A percentile compares a stretch with the other conserved stretches of the same genome.
Evolutionary conservation across 106 monocot genomes (phyloP).

Genomic region (Dendrobium catenatum): DNA sequence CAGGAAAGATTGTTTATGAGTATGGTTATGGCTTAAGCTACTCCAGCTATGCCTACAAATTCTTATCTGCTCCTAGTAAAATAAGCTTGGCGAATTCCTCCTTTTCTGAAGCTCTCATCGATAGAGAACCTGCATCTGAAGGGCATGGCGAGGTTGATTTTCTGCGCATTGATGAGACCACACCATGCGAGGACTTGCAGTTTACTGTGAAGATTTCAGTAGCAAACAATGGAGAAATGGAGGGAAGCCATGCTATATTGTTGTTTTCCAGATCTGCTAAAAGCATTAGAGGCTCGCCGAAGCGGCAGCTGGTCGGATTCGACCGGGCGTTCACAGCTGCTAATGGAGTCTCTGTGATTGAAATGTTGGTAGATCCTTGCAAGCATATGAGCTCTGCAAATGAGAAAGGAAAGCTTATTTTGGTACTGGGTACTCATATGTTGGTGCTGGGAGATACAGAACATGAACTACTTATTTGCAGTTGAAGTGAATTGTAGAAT

Average conservation of each 20-base stretch:
- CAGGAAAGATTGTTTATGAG: slow-evolving; percentile 51
- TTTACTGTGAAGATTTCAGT: slow-evolving; percentile 38
- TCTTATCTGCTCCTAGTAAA: slow-evolving; percentile 35
- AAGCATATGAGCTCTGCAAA: slow-evolving; percentile 44
- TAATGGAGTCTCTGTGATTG: slow-evolving; percentile 6
- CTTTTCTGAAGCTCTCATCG: background rate
- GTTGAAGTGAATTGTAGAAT: background rate
- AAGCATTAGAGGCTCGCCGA: slow-evolving; percentile 21
- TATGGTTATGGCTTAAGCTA: slow-evolving; percentile 92
- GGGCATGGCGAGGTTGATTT: slow-evolving; percentile 18
- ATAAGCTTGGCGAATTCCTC: slow-evolving; percentile 23
- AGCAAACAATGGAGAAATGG: slow-evolving; percentile 41
- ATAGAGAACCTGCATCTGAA: background rate
- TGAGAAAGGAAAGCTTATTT: slow-evolving; percentile 33
- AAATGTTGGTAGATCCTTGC: slow-evolving; percentile 42
- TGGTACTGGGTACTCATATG: slow-evolving; percentile 48
- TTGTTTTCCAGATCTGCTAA: slow-evolving; percentile 28
- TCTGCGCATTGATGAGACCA: slow-evolving; percentile 24
- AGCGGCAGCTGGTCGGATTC: slow-evolving; percentile 56
- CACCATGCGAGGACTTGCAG: slow-evolving; percentile 39
- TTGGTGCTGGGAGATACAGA: slow-evolving; percentile 43
- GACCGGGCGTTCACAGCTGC: slow-evolving; percentile 20
- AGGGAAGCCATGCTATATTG: slow-evolving; percentile 44
- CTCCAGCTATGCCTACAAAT: slow-evolving; percentile 37
- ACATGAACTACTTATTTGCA: slow-evolving; percentile 13